These are phyloP conservation scores for Gymnopus androsaceus DNA, from an alignment of 1,284 basidiomycete species.

Conservation along the genomic window DNA sequence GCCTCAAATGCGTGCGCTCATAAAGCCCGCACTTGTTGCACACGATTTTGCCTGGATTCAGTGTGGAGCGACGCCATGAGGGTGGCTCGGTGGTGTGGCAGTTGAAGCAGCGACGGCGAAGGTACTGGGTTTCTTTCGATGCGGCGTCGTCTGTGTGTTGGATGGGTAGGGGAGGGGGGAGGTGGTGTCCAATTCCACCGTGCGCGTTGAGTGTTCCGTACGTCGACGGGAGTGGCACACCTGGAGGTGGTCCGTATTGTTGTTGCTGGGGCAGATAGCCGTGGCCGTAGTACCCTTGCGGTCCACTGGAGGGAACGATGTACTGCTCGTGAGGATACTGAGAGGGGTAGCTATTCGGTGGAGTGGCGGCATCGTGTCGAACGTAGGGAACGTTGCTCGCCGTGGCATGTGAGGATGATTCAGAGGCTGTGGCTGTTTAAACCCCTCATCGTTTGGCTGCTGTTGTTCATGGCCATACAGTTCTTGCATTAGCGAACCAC, in stretches of 20 bases:
- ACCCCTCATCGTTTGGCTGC: constrained; percentile 31
- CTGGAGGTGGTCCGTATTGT: constrained; percentile 24
- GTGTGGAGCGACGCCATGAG: constrained; percentile 79
- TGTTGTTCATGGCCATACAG: constrained; percentile 59
- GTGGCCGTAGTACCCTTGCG: constrained; percentile 23
- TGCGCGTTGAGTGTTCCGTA: no score
- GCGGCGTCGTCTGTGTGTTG: constrained; percentile 87
- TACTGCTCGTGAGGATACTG: constrained; percentile 56
- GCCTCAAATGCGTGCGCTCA: constrained; percentile 79
- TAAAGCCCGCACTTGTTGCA: constrained; percentile 89
- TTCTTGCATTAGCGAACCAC: constrained; percentile 65
- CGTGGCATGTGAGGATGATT: constrained; percentile 47
- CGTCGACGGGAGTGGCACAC: constrained; percentile 33
- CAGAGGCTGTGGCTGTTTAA: constrained; percentile 33
- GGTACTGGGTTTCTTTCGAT: constrained; percentile 83
- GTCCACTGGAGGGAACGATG: constrained; percentile 17
- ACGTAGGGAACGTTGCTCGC: constrained; percentile 72
- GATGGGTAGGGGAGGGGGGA: constrained; percentile 56
- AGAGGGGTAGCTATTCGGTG: constrained; percentile 50
- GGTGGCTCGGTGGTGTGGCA: constrained; percentile 87
- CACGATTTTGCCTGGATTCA: constrained; percentile 86
- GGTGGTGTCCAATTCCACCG: no score
- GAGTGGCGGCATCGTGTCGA: constrained; percentile 55
- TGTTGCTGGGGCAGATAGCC: constrained; percentile 19
- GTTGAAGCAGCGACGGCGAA: constrained; percentile 82